Evolutionary conservation across 2,329 filamentous ascomycete genomes (phyloP), one percentile per base, ranked within the genome.

Genomic region (Aspergillus quadrilineatus): DNA sequence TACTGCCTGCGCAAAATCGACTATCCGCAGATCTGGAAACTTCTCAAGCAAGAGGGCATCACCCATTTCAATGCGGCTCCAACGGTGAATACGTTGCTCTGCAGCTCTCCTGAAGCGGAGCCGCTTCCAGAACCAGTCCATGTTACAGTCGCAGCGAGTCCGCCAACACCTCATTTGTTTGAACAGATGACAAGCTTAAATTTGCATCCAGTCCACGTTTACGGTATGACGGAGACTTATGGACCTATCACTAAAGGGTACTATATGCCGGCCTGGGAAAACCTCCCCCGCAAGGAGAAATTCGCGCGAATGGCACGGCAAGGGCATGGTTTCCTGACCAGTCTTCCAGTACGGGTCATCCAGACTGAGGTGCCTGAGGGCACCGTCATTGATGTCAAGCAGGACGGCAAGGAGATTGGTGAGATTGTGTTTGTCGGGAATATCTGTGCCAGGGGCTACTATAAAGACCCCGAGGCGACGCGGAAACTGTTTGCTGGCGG

Each of bases 1-100:
- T 92, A 96, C 71, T 97, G 92, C 67, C 80, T 99, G 15, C 85
- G 94, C 59, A 97, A 96, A 78, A 90, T 99, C 62, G 92, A 97
- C 75, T 99, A 99, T 70, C 85, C 90, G 0, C 80, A 93, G 57
- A 96, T 99, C 58, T 99, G 94, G 94, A 83, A 84, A 48, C 77
- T 99, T 4, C 78, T 99, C 34, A 95, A 92, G 68, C 84, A 91
- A 51, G 90, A 97, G 73, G 80, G 84, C 6, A 89, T 99, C 61
- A 97, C 92, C 0, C 94, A 99, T 74, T 97, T 95, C 78, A 96
- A 93, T 69, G 93, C 93, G 0, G 94, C 93, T 0, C 94, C 94
- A 0, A 99, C 94, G 0, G 94, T 99, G 51, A 97, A 97, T 72
- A 99, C 93, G 0, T 78, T 97, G 0, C 84, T 99, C 2, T 96